A percentile compares a stretch with the other conserved stretches of the same genome.
Evolutionary conservation across 805 yeast species (phyloP).

Genomic region (baker's yeast (Saccharomyces cerevisiae)): DNA sequence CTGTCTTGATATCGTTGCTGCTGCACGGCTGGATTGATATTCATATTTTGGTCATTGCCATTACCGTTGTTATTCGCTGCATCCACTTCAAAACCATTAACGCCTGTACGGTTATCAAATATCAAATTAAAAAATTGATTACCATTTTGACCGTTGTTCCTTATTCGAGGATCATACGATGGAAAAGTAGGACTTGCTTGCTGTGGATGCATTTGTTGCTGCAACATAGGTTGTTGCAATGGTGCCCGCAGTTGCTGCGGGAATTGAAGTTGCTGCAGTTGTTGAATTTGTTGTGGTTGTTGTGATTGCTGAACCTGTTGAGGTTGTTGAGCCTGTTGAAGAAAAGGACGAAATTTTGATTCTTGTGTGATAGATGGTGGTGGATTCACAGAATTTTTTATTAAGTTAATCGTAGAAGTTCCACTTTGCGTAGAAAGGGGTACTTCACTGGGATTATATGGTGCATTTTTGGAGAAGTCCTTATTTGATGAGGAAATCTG

Average conservation of each 20-base stretch:
- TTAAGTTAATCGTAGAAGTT: neutral
- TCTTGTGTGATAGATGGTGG: neutral
- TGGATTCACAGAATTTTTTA: neutral
- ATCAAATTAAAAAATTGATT: conserved; percentile 17
- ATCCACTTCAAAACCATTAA: neutral
- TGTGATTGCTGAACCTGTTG: neutral
- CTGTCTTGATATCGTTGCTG: neutral
- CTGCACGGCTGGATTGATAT: neutral
- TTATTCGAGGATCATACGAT: neutral
- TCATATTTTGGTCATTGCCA: neutral
- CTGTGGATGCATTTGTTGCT: neutral
- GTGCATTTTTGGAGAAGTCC: neutral
- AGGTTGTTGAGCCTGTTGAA: neutral
- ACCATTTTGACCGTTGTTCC: conserved; percentile 1
- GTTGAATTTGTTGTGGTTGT: neutral
- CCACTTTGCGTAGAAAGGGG: neutral
- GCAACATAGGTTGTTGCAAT: neutral
- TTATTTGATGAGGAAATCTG: neutral
- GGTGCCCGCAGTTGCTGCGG: neutral
- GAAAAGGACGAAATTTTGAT: neutral
- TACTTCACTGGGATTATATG: neutral
- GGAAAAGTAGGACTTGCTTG: neutral
- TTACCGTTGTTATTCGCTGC: neutral
- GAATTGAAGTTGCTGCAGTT: neutral
- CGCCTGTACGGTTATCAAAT: conserved; percentile 3